A percentile compares a stretch with the other conserved stretches of the same genome.
These are phyloP conservation scores for Gymnopilus junonius DNA, from an alignment of 768 basidiomycete genomes.

Conservation along the genomic window DNA sequence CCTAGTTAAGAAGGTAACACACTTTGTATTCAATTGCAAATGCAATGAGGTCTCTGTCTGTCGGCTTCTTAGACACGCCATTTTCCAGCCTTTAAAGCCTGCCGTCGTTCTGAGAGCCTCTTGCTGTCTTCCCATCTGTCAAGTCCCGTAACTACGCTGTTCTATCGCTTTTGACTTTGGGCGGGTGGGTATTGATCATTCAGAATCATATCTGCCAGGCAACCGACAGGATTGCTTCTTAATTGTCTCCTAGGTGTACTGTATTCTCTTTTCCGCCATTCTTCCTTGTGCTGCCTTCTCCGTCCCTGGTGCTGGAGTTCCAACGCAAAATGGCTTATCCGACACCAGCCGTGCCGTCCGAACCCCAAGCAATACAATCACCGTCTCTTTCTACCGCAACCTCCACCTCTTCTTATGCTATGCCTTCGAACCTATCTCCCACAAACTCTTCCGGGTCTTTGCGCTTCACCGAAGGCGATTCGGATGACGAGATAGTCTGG, in stretches of 20 bases:
- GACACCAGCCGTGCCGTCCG: neutral
- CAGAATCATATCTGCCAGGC: slow-evolving; percentile 9
- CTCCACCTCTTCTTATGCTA: slow-evolving; percentile 34
- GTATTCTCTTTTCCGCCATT: neutral
- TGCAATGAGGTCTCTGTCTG: neutral
- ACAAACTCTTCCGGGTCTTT: slow-evolving; percentile 17
- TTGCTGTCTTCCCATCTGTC: neutral
- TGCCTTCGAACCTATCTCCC: slow-evolving; percentile 32
- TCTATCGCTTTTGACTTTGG: slow-evolving; percentile 4
- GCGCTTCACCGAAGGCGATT: slow-evolving; percentile 34
- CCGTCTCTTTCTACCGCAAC: slow-evolving; percentile 24
- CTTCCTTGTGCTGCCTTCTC: neutral
- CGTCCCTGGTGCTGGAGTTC: neutral
- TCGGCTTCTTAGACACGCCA: neutral
- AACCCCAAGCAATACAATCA: slow-evolving; percentile 19
- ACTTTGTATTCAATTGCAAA: neutral
- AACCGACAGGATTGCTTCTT: slow-evolving; percentile 1
- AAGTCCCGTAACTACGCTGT: slow-evolving; percentile 13
- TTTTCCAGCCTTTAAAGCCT: neutral
- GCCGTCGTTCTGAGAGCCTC: neutral
- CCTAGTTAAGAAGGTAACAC: slow-evolving; percentile 4
- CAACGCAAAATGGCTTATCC: neutral
- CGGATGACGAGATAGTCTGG: slow-evolving; percentile 65
- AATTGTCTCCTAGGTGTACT: neutral
- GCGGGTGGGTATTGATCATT: slow-evolving; percentile 20